Conservation (phyloP, 2,329 filamentous ascomycete genomes). For the Stagonosporopsis cucurbitacearum region DNA sequence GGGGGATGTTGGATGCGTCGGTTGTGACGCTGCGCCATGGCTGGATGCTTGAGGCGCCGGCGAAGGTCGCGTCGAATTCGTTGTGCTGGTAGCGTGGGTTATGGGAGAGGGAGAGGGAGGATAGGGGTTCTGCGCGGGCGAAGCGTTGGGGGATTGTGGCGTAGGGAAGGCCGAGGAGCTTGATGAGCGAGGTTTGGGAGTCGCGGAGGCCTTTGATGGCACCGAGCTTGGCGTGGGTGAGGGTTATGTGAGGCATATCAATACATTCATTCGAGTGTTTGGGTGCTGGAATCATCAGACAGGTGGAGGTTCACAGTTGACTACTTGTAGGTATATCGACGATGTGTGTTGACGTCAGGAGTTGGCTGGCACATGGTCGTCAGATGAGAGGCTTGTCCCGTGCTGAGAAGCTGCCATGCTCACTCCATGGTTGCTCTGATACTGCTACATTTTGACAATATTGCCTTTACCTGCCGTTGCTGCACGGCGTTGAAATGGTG, state of each 20-base stretch:
- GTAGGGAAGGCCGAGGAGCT: slow-evolving; percentile 21
- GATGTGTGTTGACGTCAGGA: slow-evolving; percentile 18
- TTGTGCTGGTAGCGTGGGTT: slow-evolving; percentile 1
- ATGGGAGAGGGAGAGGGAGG: neutral
- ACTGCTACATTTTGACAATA: neutral
- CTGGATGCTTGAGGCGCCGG: slow-evolving; percentile 24
- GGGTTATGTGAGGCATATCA: slow-evolving; percentile 10
- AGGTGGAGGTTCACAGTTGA: neutral
- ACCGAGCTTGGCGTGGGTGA: slow-evolving; percentile 18
- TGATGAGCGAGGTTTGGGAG: slow-evolving; percentile 11
- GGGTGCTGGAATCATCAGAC: neutral
- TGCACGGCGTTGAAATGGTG: neutral
- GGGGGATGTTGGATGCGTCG: slow-evolving; percentile 25
- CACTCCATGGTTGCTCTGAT: neutral
- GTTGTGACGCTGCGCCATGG: slow-evolving; percentile 24
- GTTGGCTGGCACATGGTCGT: neutral
- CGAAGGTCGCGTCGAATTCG: slow-evolving; percentile 22
- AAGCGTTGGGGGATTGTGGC: slow-evolving; percentile 22
- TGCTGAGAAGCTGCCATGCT: neutral
- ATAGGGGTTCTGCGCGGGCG: slow-evolving; percentile 17
- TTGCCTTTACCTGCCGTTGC: neutral
- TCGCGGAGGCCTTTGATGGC: slow-evolving; percentile 18
- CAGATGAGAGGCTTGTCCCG: neutral
- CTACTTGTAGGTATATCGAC: neutral
- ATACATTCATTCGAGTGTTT: neutral